Percentiles rank a stretch among this genome's conserved stretches.
phyloP scores from a whole-genome alignment of 176 grass and related monocot genomes.

The Pharus latifolius region DNA sequence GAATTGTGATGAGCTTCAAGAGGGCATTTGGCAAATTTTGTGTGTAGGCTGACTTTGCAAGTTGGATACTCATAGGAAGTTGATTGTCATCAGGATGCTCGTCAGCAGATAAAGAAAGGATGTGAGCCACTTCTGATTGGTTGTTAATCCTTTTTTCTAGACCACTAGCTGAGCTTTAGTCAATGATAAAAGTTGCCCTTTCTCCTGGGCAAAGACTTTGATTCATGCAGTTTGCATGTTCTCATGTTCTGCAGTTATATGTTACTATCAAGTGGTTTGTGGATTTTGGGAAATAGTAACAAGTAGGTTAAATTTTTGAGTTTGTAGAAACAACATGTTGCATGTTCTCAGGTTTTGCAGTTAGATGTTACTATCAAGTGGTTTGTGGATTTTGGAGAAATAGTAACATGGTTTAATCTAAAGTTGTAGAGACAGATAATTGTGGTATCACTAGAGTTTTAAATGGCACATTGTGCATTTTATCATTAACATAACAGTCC shows the following conservation, averaged over 20 bases:
- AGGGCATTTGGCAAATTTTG: conserved; percentile 11
- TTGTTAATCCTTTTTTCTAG: neutral
- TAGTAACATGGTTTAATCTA: neutral
- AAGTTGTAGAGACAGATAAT: too few relatives aligned
- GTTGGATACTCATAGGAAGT: neutral
- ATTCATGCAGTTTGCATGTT: conserved; percentile 22
- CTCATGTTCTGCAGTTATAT: conserved; percentile 35
- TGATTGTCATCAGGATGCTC: conserved; percentile 1
- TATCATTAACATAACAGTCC: neutral
- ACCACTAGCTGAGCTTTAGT: neutral
- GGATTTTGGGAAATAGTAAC: neutral
- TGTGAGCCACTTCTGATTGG: conserved; percentile 12
- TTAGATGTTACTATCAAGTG: conserved; percentile 37
- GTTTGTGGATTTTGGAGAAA: neutral
- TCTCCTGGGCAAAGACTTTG: conserved; percentile 4
- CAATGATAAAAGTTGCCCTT: neutral
- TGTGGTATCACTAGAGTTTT: neutral
- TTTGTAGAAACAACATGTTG: neutral
- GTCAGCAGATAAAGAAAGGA: neutral
- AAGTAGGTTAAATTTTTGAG: neutral
- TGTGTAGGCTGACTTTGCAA: neutral
- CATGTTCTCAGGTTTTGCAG: conserved; percentile 31
- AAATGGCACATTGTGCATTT: neutral
- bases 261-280: conserved; percentile 20
- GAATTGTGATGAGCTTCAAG: neutral